Evolutionary conservation across 129 eudicot genomes (phyloP).

Genomic region (Flaveria linearis): DNA sequence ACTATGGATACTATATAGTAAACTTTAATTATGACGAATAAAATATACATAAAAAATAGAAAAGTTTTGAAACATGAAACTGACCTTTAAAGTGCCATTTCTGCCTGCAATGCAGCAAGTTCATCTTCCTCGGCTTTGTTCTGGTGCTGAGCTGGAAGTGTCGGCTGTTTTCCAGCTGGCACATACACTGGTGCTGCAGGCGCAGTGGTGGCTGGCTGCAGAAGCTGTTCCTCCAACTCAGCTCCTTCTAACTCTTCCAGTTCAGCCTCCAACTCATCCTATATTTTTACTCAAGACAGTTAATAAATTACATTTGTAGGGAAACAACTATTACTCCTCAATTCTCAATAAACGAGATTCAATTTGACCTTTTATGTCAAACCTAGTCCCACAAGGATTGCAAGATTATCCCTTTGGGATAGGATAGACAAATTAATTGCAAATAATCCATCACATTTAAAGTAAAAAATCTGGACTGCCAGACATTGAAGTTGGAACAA

Average conservation of each 20-base stretch:
- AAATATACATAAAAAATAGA: neutral
- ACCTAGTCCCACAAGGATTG: neutral
- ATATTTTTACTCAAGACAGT: slow-evolving; percentile 5
- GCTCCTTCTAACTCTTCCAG: slow-evolving; percentile 62
- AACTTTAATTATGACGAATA: neutral
- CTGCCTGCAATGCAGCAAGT: slow-evolving; percentile 59
- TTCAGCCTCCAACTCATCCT: slow-evolving; percentile 66
- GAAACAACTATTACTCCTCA: neutral
- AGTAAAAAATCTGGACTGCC: too few relatives aligned
- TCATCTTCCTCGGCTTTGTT: slow-evolving; percentile 58
- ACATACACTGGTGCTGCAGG: slow-evolving; percentile 43
- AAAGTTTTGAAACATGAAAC: neutral
- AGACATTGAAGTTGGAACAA: neutral
- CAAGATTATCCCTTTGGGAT: neutral
- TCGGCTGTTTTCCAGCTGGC: slow-evolving; percentile 45
- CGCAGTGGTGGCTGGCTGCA: slow-evolving; percentile 52
- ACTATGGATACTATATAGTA: neutral
- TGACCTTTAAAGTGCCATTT: slow-evolving; percentile 55
- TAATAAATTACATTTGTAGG: slow-evolving; percentile 6
- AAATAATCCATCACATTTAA: too few relatives aligned
- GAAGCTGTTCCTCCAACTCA: slow-evolving; percentile 59
- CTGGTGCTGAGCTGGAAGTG: slow-evolving; percentile 46
- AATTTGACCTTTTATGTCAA: neutral
- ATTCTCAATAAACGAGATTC: neutral
- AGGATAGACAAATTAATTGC: neutral